Conservation (phyloP, 345 rosid genomes). For the Excoecaria cochinchinensis region DNA sequence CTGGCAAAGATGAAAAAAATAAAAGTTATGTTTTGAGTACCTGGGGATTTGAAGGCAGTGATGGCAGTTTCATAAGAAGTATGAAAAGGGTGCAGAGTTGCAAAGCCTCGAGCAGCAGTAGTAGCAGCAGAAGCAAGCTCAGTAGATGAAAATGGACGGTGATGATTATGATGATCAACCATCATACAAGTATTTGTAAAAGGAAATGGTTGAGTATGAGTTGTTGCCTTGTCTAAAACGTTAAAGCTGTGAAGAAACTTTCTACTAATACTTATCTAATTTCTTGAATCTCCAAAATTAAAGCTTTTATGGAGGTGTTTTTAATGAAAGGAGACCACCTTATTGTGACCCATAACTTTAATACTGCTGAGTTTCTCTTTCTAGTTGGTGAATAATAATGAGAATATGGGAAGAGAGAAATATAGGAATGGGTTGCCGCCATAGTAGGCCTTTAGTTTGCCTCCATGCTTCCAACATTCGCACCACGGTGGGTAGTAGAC, state of each 20-base stretch:
- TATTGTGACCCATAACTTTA: not conserved
- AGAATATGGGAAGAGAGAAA: conserved; percentile 12
- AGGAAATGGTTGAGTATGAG: conserved; percentile 22
- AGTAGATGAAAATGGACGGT: conserved; percentile 31
- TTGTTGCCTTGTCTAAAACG: conserved; percentile 43
- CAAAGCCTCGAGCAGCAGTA: conserved; percentile 14
- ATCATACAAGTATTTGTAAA: conserved; percentile 27
- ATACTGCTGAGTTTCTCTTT: not conserved
- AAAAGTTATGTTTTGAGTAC: conserved; percentile 3
- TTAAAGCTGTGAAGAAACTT: conserved; percentile 35
- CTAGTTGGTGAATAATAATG: too few relatives aligned
- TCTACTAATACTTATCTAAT: too few relatives aligned
- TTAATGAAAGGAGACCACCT: not conserved
- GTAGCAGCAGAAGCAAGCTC: conserved; percentile 2
- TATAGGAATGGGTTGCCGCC: conserved; percentile 58
- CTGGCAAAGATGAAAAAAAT: not conserved
- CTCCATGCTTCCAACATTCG: conserved; percentile 91
- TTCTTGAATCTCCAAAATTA: too few relatives aligned
- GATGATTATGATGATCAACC: conserved; percentile 32
- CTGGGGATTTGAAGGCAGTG: conserved; percentile 40
- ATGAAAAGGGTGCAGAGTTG: conserved; percentile 37
- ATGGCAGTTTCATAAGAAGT: conserved; percentile 7
- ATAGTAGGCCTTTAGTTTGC: conserved; percentile 55
- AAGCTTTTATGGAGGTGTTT: too few relatives aligned
- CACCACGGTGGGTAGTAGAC: conserved; percentile 47